Conservation (phyloP, 2,329 filamentous ascomycete species). For the Hymenoscyphus albidus region DNA sequence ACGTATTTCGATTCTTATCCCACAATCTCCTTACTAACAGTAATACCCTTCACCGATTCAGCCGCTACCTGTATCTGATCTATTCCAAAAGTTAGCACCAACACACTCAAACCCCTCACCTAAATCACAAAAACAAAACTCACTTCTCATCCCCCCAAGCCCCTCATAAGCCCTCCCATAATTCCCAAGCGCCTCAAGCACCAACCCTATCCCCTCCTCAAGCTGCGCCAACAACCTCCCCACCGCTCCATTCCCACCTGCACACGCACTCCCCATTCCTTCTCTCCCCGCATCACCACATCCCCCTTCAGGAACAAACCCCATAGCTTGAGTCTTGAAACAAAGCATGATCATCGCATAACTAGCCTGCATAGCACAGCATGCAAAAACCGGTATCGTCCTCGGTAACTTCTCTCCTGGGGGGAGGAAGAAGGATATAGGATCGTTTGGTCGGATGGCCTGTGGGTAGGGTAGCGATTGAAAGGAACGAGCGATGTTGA, state of each 20-base stretch:
- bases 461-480: conserved; percentile 44
- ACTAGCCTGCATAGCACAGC: conserved; percentile 36
- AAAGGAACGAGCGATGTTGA: conserved; percentile 46
- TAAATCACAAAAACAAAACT: neutral
- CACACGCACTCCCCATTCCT: no score
- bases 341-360: conserved; percentile 36
- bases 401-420: conserved; percentile 21
- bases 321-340: conserved; percentile 25
- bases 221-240: conserved; percentile 22
- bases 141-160: conserved; percentile 29
- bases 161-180: conserved; percentile 30
- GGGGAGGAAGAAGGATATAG: conserved; percentile 11
- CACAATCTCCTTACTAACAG: neutral
- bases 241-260: conserved; percentile 10
- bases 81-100: conserved; percentile 8
- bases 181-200: conserved; percentile 27
- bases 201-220: conserved; percentile 21
- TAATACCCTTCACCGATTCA: conserved; percentile 9
- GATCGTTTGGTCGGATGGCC: conserved; percentile 11
- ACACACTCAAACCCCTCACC: neutral
- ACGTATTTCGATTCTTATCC: neutral
- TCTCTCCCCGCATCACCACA: neutral
- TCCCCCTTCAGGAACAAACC: conserved; percentile 11
- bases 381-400: conserved; percentile 36
- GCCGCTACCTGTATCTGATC: conserved; percentile 18